These are phyloP conservation scores for Silybum marianum DNA, from an alignment of 129 eudicot genomes.

Conservation along the genomic window DNA sequence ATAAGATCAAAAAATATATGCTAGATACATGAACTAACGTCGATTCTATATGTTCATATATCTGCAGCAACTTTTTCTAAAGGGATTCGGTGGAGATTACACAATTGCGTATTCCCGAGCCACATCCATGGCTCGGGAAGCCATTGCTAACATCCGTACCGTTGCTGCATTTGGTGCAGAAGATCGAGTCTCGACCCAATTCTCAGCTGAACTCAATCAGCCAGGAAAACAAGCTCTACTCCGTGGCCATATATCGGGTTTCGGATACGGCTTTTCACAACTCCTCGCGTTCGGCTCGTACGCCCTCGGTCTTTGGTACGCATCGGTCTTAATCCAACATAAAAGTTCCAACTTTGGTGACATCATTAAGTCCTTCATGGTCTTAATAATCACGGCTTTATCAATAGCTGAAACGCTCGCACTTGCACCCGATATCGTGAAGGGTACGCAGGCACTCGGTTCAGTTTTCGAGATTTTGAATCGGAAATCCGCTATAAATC, in stretches of 20 bases:
- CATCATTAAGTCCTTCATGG: slow-evolving; percentile 76
- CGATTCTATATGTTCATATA: neutral
- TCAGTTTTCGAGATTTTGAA: slow-evolving; percentile 62
- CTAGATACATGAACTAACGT: neutral
- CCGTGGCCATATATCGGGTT: slow-evolving; percentile 76
- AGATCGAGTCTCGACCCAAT: slow-evolving; percentile 53
- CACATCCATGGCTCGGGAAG: slow-evolving; percentile 83
- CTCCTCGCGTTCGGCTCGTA: slow-evolving; percentile 68
- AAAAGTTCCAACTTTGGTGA: slow-evolving; percentile 59
- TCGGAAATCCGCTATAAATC: slow-evolving; percentile 57
- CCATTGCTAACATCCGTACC: slow-evolving; percentile 73
- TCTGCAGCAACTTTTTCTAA: slow-evolving; percentile 77
- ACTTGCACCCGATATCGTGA: slow-evolving; percentile 75
- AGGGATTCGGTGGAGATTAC: slow-evolving; percentile 89
- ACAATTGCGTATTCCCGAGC: slow-evolving; percentile 59
- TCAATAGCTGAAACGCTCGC: slow-evolving; percentile 82
- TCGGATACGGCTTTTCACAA: slow-evolving; percentile 69
- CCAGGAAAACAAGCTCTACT: slow-evolving; percentile 65
- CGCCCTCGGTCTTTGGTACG: slow-evolving; percentile 87
- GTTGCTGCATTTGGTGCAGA: slow-evolving; percentile 88
- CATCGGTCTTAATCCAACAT: slow-evolving; percentile 54
- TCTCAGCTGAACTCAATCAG: slow-evolving; percentile 44
- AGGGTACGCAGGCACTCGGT: slow-evolving; percentile 84
- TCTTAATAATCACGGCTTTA: slow-evolving; percentile 64
- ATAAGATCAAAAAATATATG: neutral